Conservation (phyloP, 2,329 filamentous ascomycete species). For the Trichoderma asperellum region DNA sequence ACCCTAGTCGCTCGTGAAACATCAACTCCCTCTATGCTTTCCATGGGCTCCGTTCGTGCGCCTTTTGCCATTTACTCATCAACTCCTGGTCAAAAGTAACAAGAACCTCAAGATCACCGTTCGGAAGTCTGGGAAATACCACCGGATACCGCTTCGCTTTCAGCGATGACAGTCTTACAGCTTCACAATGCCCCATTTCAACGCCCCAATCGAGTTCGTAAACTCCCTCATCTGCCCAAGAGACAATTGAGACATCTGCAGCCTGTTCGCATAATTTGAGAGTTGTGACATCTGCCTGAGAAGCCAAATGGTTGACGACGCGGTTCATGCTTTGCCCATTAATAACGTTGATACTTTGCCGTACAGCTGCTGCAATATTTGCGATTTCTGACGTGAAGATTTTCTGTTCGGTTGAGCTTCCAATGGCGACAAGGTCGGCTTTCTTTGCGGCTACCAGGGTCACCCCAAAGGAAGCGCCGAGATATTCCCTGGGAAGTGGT, state of each 20-base stretch:
- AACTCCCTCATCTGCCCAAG: conserved; percentile 18
- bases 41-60: background rate
- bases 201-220: conserved; percentile 20
- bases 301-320: background rate
- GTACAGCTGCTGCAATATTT: conserved; percentile 8
- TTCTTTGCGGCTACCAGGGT: conserved; percentile 9
- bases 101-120: conserved; percentile 21
- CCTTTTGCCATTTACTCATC: background rate
- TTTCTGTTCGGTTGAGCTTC: background rate
- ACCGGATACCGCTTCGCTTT: conserved; percentile 22
- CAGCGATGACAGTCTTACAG: conserved; percentile 2
- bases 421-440: conserved; percentile 8
- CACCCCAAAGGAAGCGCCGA: conserved; percentile 17
- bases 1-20: background rate
- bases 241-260: conserved; percentile 8
- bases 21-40: background rate
- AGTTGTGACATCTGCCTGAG: background rate
- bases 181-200: conserved; percentile 8
- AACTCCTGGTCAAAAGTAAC: background rate
- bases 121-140: conserved; percentile 18
- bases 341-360: background rate
- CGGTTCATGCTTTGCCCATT: conserved; percentile 1
- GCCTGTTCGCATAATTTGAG: conserved; percentile 10
- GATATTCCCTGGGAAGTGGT: conserved; percentile 11
- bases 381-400: background rate